Base-by-base conservation (phyloP, 192 early-diverging fungal species). In the Coemansia sp. region DNA sequence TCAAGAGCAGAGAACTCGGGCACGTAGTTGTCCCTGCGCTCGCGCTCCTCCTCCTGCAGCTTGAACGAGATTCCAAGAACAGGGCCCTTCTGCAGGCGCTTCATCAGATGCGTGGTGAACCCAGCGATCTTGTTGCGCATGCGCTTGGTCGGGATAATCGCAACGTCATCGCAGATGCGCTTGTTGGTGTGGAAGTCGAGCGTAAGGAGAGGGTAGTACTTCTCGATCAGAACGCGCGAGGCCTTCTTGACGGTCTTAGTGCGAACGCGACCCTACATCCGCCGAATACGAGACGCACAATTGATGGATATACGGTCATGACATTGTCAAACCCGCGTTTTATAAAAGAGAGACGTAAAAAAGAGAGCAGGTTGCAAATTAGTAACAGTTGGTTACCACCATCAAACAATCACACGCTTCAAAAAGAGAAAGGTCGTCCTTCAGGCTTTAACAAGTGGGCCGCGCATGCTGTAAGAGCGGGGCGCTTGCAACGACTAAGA, bases 161-260 rank as follows among this genome's bases (percentile, higher is more conserved):
- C 95, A 64, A 98, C 96, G 87, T 98, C 96, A 84, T 93, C 92
- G 71, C 86, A 86, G 78, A 98, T 96, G 85, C 93, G 94, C 95
- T 99, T 99, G 94, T 99, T 99, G 89, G 94, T 96, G 87, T 99
- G 95, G 92, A 99, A 99, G 79, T 99, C 98, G 59, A 95, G 87
- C 70, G 96, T 98, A 68, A 99, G 92, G 77, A 94, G 87, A 65
- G 98, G 96, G 87, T 99, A 99, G 92, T 99, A 99, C 92, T 99
- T 99, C 88, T 99, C 98, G 84, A 99, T 99, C 84, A 99, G 88
- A 84, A 98, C 95, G 81, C 96, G 91, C 78, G 98, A 97, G 77
- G 96, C 98, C 92, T 94, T 98, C 93, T 99, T 99, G 84, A 98
- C 95, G 84, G 98, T 99, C 92, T 99, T 99, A 72, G 97, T 99